Conservation (phyloP, 306 rosid genomes). For the Begonia masoniana region DNA sequence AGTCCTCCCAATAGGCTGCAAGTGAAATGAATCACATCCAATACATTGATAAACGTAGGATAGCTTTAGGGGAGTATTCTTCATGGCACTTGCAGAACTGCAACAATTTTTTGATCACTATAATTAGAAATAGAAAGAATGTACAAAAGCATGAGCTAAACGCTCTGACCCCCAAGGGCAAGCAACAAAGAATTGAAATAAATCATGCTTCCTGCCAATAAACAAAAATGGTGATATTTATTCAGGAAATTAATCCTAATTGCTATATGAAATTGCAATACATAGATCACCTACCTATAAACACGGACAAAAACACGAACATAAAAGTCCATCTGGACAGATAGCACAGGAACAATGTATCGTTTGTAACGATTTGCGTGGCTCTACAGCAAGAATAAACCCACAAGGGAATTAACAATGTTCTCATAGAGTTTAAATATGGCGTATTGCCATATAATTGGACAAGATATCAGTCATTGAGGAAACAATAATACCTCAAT, state of each 20-base stretch:
- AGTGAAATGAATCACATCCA: constrained; percentile 96
- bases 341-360: constrained; percentile 87
- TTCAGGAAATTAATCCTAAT: background rate
- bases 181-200: background rate
- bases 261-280: constrained; percentile 1
- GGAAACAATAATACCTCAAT: constrained; percentile 56
- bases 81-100: constrained; percentile 96
- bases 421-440: background rate
- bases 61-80: constrained; percentile 88
- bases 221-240: background rate
- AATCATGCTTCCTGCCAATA: background rate
- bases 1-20: constrained; percentile 77
- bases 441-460: too few relatives aligned
- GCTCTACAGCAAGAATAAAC: constrained; percentile 52
- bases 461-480: background rate
- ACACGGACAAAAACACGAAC: constrained; percentile 89
- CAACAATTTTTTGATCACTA: constrained; percentile 21
- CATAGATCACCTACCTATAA: constrained; percentile 47
- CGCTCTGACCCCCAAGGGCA: too few relatives aligned
- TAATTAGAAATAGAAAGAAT: constrained; percentile 10
- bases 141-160: background rate
- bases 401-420: too few relatives aligned
- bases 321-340: constrained; percentile 88
- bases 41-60: constrained; percentile 94
- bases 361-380: constrained; percentile 98